A percentile compares a stretch with the other conserved stretches of the same genome.
These are phyloP conservation scores for Ensete ventricosum DNA, from an alignment of 176 grass and related monocot genomes.

Conservation along the genomic window DNA sequence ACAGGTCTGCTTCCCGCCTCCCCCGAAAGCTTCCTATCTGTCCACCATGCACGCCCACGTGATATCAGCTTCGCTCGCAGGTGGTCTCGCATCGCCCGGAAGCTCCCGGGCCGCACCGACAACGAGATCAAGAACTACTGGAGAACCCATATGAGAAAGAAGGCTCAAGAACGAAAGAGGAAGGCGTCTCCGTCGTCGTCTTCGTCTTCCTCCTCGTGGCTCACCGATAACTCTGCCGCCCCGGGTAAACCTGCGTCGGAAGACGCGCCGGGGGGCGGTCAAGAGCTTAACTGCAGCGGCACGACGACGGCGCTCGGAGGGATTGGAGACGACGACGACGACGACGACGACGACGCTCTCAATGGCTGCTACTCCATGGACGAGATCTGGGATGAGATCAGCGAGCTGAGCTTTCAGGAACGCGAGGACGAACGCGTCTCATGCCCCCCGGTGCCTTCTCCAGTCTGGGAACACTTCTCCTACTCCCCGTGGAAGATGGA, in stretches of 20 bases:
- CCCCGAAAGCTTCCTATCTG: neutral
- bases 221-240: neutral
- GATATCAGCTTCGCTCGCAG: neutral
- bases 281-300: neutral
- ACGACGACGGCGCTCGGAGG: neutral
- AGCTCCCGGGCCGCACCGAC: conserved; percentile 82
- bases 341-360: neutral
- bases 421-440: conserved; percentile 9
- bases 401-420: conserved; percentile 28
- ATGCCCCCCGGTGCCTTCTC: conserved; percentile 26
- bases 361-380: conserved; percentile 35
- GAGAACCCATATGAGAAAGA: conserved; percentile 78
- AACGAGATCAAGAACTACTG: conserved; percentile 99
- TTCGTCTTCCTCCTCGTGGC: conserved; percentile 7
- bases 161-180: conserved; percentile 44
- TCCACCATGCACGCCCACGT: neutral
- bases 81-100: conserved; percentile 78
- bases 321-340: neutral
- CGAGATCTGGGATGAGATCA: conserved; percentile 73
- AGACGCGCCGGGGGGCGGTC: neutral
- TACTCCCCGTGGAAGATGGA: conserved; percentile 78
- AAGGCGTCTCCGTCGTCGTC: conserved; percentile 8
- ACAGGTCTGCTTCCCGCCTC: conserved; percentile 18
- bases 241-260: neutral
- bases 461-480: conserved; percentile 51